Percentiles rank a stretch among this genome's conserved stretches.
Conservation (phyloP, 2,329 filamentous ascomycete genomes). For the Hypoxylon sp. region DNA sequence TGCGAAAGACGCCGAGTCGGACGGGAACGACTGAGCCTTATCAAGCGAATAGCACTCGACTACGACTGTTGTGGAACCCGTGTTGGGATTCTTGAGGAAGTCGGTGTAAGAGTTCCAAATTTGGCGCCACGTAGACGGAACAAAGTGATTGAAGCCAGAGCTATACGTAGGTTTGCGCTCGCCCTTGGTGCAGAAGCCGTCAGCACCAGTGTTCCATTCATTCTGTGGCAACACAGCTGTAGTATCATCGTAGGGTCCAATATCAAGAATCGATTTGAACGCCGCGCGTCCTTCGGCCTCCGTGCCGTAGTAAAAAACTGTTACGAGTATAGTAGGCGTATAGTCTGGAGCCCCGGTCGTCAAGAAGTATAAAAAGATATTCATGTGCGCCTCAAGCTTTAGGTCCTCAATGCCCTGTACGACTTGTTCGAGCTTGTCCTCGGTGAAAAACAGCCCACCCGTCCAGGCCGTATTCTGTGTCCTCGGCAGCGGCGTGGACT, state of each 20-base stretch:
- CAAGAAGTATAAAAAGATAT: slow-evolving; percentile 56
- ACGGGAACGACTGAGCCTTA: slow-evolving; percentile 47
- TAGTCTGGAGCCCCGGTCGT: slow-evolving; percentile 24
- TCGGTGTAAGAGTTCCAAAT: slow-evolving; percentile 58
- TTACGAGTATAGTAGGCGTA: slow-evolving; percentile 50
- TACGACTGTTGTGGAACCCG: slow-evolving; percentile 54
- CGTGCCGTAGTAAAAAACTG: slow-evolving; percentile 55
- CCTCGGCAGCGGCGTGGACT: slow-evolving; percentile 56
- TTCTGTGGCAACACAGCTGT: slow-evolving; percentile 55
- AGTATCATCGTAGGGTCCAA: slow-evolving; percentile 52
- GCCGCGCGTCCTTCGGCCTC: slow-evolving; percentile 52
- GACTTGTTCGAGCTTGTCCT: slow-evolving; percentile 52
- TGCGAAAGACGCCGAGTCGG: slow-evolving; percentile 50
- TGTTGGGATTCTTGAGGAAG: slow-evolving; percentile 54
- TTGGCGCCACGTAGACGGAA: slow-evolving; percentile 56
- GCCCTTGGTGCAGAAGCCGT: slow-evolving; percentile 56
- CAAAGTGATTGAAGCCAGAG: slow-evolving; percentile 55
- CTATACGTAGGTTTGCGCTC: slow-evolving; percentile 59
- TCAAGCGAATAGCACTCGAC: slow-evolving; percentile 58
- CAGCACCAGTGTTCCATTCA: slow-evolving; percentile 58
- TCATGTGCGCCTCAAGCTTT: slow-evolving; percentile 54
- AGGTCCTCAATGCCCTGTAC: slow-evolving; percentile 57
- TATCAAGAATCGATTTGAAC: slow-evolving; percentile 56
- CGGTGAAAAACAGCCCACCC: slow-evolving; percentile 46
- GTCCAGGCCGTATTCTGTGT: slow-evolving; percentile 49